phyloP scores from a whole-genome alignment of 306 rosid genomes.

The Cucumis hystrix region DNA sequence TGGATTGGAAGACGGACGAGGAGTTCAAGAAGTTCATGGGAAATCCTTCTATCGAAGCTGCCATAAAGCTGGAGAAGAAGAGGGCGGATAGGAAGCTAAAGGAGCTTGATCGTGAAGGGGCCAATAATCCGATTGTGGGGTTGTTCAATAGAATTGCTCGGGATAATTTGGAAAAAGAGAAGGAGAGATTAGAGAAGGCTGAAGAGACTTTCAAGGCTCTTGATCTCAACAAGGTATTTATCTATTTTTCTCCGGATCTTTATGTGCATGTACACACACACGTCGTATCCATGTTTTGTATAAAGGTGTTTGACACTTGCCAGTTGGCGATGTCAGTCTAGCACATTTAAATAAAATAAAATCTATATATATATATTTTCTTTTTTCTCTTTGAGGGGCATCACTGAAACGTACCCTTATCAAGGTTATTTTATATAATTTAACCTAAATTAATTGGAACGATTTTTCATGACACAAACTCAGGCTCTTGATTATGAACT shows the following conservation, averaged over 20 bases:
- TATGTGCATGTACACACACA: not conserved
- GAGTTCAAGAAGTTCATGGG: slow-evolving; percentile 86
- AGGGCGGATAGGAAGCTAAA: slow-evolving; percentile 75
- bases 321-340: too few relatives aligned
- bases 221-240: slow-evolving; percentile 61
- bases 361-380: too few relatives aligned
- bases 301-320: not conserved
- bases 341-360: too few relatives aligned
- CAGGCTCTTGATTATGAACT: not conserved
- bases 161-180: slow-evolving; percentile 42
- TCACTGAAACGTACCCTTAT: too few relatives aligned
- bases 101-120: slow-evolving; percentile 50
- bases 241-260: not conserved
- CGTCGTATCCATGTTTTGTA: not conserved
- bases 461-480: not conserved
- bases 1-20: slow-evolving; percentile 70
- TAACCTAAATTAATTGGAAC: not conserved
- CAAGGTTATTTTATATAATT: too few relatives aligned
- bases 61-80: slow-evolving; percentile 86
- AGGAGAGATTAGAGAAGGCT: slow-evolving; percentile 52
- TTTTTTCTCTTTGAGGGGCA: too few relatives aligned
- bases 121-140: slow-evolving; percentile 32
- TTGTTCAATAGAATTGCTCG: slow-evolving; percentile 27
- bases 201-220: slow-evolving; percentile 65
- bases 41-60: slow-evolving; percentile 76